Conservation (phyloP, 176 grass and related monocot species). For the Bolboschoenus planiculmis region DNA sequence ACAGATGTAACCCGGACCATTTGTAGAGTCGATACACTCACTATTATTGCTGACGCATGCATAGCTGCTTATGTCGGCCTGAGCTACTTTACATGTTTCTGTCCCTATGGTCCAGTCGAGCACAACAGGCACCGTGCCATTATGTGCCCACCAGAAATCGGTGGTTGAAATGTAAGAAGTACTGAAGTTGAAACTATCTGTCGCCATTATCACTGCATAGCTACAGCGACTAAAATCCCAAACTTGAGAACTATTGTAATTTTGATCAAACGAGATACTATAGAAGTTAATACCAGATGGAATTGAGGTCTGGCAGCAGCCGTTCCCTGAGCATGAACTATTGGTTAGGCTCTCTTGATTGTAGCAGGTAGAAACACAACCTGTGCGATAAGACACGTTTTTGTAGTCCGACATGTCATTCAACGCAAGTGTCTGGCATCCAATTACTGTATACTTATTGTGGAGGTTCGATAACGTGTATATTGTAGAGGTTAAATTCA, state of each 20-base stretch:
- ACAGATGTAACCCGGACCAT: neutral
- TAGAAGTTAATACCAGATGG: neutral
- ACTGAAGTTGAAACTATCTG: constrained; percentile 5
- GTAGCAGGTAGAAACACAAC: constrained; percentile 14
- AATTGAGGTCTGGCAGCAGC: constrained; percentile 8
- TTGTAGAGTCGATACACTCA: neutral
- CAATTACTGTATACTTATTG: neutral
- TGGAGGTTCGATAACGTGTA: neutral
- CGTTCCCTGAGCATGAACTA: constrained; percentile 2
- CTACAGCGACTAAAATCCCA: neutral
- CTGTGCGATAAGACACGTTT: neutral
- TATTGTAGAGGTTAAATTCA: neutral
- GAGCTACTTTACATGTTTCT: neutral
- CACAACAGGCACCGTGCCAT: neutral
- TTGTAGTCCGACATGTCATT: neutral
- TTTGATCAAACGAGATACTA: neutral
- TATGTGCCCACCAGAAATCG: neutral
- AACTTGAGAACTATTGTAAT: neutral
- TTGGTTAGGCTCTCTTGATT: neutral
- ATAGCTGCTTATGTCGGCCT: neutral
- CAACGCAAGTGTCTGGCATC: neutral
- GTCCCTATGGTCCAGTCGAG: neutral
- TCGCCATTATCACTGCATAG: neutral
- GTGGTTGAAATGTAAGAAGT: neutral
- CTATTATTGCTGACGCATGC: constrained; percentile 8